Evolutionary conservation across 129 eudicot species (phyloP).

Genomic region (Tanacetum coccineum): DNA sequence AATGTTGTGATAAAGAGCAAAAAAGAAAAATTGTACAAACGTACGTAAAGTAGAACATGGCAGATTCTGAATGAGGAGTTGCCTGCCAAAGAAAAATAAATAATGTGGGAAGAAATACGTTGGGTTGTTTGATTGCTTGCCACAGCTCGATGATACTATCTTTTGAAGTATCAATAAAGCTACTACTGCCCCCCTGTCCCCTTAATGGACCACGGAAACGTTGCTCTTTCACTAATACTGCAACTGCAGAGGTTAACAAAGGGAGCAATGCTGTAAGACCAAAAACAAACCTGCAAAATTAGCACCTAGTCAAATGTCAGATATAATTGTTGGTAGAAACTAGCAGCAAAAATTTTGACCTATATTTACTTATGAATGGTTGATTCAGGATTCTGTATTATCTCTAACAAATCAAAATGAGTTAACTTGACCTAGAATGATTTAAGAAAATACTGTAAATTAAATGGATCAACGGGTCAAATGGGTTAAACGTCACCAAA

Average conservation of each 20-base stretch:
- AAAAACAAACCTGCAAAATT: slow-evolving; percentile 79
- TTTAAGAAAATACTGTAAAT: too few species aligned
- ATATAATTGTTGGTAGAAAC: neutral
- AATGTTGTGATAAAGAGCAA: neutral
- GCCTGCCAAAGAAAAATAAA: slow-evolving; percentile 98
- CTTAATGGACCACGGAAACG: slow-evolving; percentile 42
- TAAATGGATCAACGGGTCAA: too few species aligned
- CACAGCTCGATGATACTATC: slow-evolving; percentile 55
- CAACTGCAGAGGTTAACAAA: slow-evolving; percentile 88
- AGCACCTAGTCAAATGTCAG: slow-evolving; percentile 23
- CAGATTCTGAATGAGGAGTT: slow-evolving; percentile 96
- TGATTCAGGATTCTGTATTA: too few species aligned
- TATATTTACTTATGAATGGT: too few species aligned
- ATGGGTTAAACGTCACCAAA: too few species aligned
- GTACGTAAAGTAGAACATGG: slow-evolving; percentile 99
- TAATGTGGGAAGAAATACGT: slow-evolving; percentile 81
- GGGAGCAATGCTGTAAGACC: slow-evolving; percentile 94
- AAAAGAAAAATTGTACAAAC: slow-evolving; percentile 13
- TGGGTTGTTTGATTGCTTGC: slow-evolving; percentile 79
- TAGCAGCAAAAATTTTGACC: too few species aligned
- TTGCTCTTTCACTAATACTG: slow-evolving; percentile 86
- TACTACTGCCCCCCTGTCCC: slow-evolving; percentile 26
- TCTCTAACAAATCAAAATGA: too few species aligned
- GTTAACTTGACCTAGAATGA: too few species aligned
- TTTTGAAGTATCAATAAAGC: slow-evolving; percentile 47